Base-by-base conservation (phyloP, 345 rosid species). In the Mangifera indica region DNA sequence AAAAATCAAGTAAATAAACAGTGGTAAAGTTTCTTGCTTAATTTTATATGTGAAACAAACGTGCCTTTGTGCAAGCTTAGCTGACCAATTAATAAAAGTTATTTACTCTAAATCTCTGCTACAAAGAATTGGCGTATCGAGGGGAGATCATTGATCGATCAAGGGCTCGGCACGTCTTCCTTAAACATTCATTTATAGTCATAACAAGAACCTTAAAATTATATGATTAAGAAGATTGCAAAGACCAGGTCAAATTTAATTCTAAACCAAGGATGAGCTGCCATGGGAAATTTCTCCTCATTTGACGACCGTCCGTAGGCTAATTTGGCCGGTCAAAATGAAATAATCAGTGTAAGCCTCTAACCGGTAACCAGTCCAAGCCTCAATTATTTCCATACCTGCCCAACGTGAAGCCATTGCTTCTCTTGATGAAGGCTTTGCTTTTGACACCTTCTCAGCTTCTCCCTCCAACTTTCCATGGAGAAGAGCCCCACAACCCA, bases 351-450 rank as follows among this genome's bases (percentile, higher is more conserved):
- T 51, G 11, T 40, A 48, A 48, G 69, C 56, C 69, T 65, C 69
- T 65, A 51, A 65, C 69, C 24, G 20, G 58, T 65, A 51, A 65
- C 69, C 17, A 37, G 58, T 66, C 70, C 70, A 66, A 49, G 70
- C 58, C 57, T 66, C 45, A 51, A 66, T 15, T 3, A 51, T 66
- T 51, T 20, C 13, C 58, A 25, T 26, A 52, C 42, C 45, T 12
- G 18, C 46, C 58, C 10, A 52, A 51, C 59, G 46, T n/a, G 59
- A 52, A 29, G 45, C 70, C 59, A 52, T n/a, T 51, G 44, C 59
- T 66, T 52, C 70, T 66, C 46, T 66, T 18, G 70, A 51, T 29
- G 70, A 52, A 49, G 44, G 18, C n/a, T 66, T 66, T 66, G 59
- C 59, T 66, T 51, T 8, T 66, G 13, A 14, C 46, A 66, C 37